Percentiles rank a stretch among this genome's conserved stretches.
Evolutionary conservation across 352 stramenopile species (phyloP).

Genomic region (Phytophthora sojae): DNA sequence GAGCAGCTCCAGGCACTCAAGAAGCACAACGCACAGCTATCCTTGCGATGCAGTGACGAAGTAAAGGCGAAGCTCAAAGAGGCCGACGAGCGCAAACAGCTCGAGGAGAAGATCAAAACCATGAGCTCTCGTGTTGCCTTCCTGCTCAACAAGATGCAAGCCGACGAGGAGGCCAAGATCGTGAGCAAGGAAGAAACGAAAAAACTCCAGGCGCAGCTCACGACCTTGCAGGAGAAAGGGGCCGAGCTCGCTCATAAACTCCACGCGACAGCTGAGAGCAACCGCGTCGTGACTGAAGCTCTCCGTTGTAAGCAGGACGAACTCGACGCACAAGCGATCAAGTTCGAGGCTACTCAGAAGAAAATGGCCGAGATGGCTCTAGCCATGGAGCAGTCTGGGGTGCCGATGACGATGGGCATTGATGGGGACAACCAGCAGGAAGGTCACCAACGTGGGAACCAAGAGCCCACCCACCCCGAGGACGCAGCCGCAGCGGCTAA

Average conservation of each 20-base stretch:
- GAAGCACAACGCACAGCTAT: conserved; percentile 95
- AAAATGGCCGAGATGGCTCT: conserved; percentile 71
- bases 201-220: conserved; percentile 94
- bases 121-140: conserved; percentile 94
- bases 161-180: conserved; percentile 95
- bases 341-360: conserved; percentile 79
- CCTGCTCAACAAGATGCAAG: conserved; percentile 97
- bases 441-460: conserved; percentile 31
- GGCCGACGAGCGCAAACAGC: conserved; percentile 91
- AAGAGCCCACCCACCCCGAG: conserved; percentile 56
- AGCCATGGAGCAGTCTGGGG: conserved; percentile 65
- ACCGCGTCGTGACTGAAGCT: conserved; percentile 93
- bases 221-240: conserved; percentile 88
- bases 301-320: conserved; percentile 91
- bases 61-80: conserved; percentile 94
- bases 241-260: conserved; percentile 93
- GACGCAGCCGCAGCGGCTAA: conserved; percentile 67
- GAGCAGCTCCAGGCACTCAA: conserved; percentile 96
- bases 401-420: conserved; percentile 29
- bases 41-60: conserved; percentile 92
- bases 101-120: conserved; percentile 95
- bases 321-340: conserved; percentile 85
- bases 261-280: conserved; percentile 91
- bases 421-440: conserved; percentile 36
- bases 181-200: conserved; percentile 94